phyloP scores from a whole-genome alignment of 2,329 filamentous ascomycete genomes.

The Penicillium sp. region DNA sequence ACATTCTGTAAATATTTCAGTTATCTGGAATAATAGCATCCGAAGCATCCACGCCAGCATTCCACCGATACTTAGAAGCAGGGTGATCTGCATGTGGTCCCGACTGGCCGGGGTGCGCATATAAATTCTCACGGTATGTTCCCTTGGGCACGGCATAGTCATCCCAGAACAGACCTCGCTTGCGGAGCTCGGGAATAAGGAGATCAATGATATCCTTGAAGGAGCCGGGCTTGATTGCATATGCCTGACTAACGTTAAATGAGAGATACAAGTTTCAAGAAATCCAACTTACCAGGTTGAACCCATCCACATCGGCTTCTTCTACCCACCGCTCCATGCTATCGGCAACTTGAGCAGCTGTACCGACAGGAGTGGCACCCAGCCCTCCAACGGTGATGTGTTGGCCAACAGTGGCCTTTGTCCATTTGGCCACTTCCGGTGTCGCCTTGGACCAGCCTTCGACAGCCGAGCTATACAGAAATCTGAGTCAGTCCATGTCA shows the following conservation, averaged over 20 bases:
- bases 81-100: conserved; percentile 37
- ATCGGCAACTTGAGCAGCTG: conserved; percentile 63
- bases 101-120: conserved; percentile 31
- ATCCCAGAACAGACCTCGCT: conserved; percentile 49
- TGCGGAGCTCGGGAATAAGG: conserved; percentile 61
- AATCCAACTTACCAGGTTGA: conserved; percentile 61
- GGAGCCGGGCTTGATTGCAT: conserved; percentile 64
- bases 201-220: conserved; percentile 68
- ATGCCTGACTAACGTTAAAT: conserved; percentile 45
- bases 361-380: conserved; percentile 64
- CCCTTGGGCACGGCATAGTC: conserved; percentile 39
- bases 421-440: conserved; percentile 65
- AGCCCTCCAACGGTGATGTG: conserved; percentile 67
- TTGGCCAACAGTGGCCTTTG: conserved; percentile 66
- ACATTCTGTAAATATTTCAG: conserved; percentile 1
- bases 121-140: conserved; percentile 43
- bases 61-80: conserved; percentile 39
- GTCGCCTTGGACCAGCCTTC: conserved; percentile 54
- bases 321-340: conserved; percentile 64
- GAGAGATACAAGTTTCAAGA: not conserved
- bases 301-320: conserved; percentile 70
- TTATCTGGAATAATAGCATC: conserved; percentile 29
- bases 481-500: conserved; percentile 5
- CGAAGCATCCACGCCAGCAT: conserved; percentile 34
- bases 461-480: conserved; percentile 46